Evolutionary conservation across 805 yeast genomes (phyloP), one percentile per base, ranked within the genome.

Genomic region (Suhomyces prunicola): DNA sequence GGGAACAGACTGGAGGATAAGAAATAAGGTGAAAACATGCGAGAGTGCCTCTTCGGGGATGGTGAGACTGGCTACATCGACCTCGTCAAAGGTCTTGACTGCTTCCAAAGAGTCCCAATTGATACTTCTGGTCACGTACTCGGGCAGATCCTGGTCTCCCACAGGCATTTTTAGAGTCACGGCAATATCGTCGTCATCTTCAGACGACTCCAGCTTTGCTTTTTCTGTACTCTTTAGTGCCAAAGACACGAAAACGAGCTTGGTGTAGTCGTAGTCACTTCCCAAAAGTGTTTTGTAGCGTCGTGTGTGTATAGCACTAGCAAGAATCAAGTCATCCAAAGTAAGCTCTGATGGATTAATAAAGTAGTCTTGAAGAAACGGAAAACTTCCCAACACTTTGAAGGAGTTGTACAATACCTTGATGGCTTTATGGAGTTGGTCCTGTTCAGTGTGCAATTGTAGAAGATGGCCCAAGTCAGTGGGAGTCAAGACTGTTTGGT

Each of bases 191-290:
- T 23, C 31, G 5, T 41, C 48, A 7, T n/a, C 49, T 9, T 6
- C 9, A 4, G 40, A n/a, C 24, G 23, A 39, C 42, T 39, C 42
- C 42, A 39, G 13, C 24, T 39, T 39, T 17, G 3, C 24, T 9
- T 39, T 17, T 13, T 46, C 48, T 33, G 22, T 40, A 1, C 7
- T 10, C 2, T 31, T 12, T 4, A 36, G 15, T 8, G 60, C 62
- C 19, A 84, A 61, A 0, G 86, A 73, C 6, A 82, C 63, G 57
- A 80, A 85, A 2, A 85, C 44, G 33, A 86, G 60, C 59, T 74
- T 74, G 27, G 68, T 26, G 48, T 76, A 71, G 52, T 82, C 79
- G 48, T 69, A 69, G 29, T 71, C 66, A 2, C 65, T 66, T 3
- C 63, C 54, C 47, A 82, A 56, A 22, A 76, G 44, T 40, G 68